These are phyloP conservation scores for Lactarius indigo DNA, from an alignment of 768 basidiomycete genomes.

Conservation along the genomic window DNA sequence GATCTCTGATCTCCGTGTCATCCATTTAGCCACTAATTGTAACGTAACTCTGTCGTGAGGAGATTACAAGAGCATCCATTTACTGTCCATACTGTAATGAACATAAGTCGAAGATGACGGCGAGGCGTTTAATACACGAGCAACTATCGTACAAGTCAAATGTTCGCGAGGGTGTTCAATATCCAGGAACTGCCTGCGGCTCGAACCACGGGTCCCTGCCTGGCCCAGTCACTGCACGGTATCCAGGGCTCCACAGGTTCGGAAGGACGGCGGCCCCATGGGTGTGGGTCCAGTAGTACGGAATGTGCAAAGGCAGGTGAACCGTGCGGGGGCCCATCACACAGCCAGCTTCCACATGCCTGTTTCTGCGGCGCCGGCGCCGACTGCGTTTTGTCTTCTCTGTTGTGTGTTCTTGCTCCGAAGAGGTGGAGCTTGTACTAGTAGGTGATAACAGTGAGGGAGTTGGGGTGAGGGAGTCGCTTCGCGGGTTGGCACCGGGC, in stretches of 20 bases:
- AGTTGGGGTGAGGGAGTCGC: neutral
- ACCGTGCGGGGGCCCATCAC: conserved; percentile 12
- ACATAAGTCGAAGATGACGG: neutral
- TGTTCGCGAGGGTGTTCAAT: neutral
- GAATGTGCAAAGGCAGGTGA: neutral
- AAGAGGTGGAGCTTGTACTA: neutral
- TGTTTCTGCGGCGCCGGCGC: neutral
- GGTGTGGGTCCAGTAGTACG: neutral
- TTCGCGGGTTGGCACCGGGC: neutral
- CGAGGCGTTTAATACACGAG: no score
- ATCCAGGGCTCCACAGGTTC: neutral
- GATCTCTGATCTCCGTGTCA: neutral
- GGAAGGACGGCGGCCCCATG: neutral
- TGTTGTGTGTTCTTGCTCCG: neutral
- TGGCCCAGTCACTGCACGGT: neutral
- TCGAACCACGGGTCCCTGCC: neutral
- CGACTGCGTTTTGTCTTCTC: neutral
- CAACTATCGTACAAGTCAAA: neutral
- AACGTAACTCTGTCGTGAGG: neutral
- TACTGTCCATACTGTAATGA: neutral
- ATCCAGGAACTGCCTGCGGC: neutral
- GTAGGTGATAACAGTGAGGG: neutral
- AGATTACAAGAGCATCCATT: no score
- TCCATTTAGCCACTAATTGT: neutral
- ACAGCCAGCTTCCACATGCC: neutral